phyloP scores from a whole-genome alignment of 2,329 filamentous ascomycete species.

The Pseudocercospora vitis region DNA sequence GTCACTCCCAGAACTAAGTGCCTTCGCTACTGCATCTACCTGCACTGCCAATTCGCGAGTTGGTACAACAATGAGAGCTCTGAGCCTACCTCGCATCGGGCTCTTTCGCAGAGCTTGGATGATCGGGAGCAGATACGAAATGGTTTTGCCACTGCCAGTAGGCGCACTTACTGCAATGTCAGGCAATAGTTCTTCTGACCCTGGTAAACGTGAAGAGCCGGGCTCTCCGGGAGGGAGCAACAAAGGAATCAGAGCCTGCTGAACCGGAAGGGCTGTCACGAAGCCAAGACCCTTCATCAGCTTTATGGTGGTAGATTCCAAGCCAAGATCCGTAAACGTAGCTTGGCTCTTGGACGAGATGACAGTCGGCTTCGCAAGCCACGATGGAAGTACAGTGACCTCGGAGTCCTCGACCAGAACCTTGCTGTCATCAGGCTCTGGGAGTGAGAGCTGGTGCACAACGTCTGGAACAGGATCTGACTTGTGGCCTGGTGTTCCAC shows the following conservation, averaged over 20 bases:
- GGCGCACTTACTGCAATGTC: conserved; percentile 90
- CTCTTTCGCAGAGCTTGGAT: conserved; percentile 68
- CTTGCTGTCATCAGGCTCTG: conserved; percentile 11
- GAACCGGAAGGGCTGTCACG: conserved; percentile 72
- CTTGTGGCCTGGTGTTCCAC: conserved; percentile 21
- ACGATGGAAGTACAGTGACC: conserved; percentile 77
- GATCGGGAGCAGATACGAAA: conserved; percentile 87
- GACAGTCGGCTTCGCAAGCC: conserved; percentile 75
- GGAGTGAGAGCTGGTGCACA: conserved; percentile 59
- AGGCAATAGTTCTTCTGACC: conserved; percentile 40
- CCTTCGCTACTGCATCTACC: conserved; percentile 71
- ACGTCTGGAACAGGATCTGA: conserved; percentile 16
- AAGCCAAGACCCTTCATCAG: conserved; percentile 69
- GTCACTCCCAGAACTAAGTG: conserved; percentile 68
- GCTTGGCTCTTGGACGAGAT: conserved; percentile 61
- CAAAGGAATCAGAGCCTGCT: conserved; percentile 76
- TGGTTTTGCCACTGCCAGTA: conserved; percentile 92
- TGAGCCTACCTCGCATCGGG: conserved; percentile 63
- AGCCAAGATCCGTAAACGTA: conserved; percentile 64
- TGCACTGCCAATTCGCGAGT: conserved; percentile 75
- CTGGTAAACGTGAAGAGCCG: conserved; percentile 30
- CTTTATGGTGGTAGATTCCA: conserved; percentile 60
- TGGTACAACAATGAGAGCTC: conserved; percentile 82
- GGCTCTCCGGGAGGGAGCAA: conserved; percentile 61
- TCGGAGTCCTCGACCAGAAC: conserved; percentile 62